phyloP scores from a whole-genome alignment of 192 early-diverging fungal genomes.

The Backusella liffmaniae region DNA sequence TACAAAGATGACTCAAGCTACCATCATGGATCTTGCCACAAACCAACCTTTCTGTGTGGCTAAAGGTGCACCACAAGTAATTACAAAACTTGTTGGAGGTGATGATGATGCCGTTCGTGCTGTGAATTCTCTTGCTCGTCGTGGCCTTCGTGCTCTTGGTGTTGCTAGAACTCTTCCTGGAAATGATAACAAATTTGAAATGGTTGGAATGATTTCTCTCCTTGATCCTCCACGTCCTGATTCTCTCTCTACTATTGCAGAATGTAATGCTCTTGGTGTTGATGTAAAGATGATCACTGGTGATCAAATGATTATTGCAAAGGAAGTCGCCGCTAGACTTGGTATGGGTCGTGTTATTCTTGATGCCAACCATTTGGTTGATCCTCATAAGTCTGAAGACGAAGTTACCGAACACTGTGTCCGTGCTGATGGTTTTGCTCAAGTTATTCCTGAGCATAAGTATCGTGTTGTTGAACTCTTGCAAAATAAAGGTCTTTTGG shows the following conservation, averaged over 20 bases:
- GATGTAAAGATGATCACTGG: conserved; percentile 97
- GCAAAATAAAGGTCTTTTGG: conserved; percentile 79
- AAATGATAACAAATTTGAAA: conserved; percentile 65
- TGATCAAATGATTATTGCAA: conserved; percentile 94
- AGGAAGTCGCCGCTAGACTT: conserved; percentile 86
- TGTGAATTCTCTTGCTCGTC: conserved; percentile 71
- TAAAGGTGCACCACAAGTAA: conserved; percentile 89
- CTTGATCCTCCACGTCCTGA: conserved; percentile 90
- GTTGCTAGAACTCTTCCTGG: conserved; percentile 77
- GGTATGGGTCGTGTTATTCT: conserved; percentile 92
- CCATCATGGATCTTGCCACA: conserved; percentile 73
- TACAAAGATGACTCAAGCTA: conserved; percentile 91
- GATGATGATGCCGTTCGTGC: conserved; percentile 71
- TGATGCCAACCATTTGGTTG: conserved; percentile 83
- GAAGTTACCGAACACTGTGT: conserved; percentile 80
- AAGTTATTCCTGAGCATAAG: conserved; percentile 98
- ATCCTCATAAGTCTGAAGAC: conserved; percentile 75
- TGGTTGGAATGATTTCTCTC: conserved; percentile 91
- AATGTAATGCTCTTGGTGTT: conserved; percentile 83
- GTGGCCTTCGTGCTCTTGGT: conserved; percentile 90
- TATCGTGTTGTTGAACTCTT: conserved; percentile 93
- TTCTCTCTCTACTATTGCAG: conserved; percentile 85
- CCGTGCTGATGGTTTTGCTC: conserved; percentile 94
- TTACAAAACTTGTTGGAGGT: conserved; percentile 68
- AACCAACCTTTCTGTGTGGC: conserved; percentile 77